phyloP scores from a whole-genome alignment of 768 basidiomycete species.

The Podaxis sp. region DNA sequence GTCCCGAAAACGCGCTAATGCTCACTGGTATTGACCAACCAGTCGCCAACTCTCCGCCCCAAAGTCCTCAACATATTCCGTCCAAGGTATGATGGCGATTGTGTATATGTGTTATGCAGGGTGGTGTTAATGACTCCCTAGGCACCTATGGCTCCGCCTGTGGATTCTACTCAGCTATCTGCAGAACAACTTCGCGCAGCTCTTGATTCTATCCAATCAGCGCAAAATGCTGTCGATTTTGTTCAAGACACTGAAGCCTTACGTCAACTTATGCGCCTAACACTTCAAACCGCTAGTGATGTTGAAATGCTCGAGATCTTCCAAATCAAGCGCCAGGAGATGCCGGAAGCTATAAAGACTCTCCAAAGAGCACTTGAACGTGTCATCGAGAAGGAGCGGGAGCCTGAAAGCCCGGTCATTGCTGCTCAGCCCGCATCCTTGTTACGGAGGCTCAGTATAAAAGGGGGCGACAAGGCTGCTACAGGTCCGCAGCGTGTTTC shows the following conservation, averaged over 20 bases:
- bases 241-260: constrained; percentile 56
- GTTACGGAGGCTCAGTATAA: constrained; percentile 21
- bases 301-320: constrained; percentile 62
- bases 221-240: constrained; percentile 41
- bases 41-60: not conserved
- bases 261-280: constrained; percentile 55
- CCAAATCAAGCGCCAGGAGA: constrained; percentile 63
- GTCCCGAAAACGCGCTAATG: constrained; percentile 13
- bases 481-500: constrained; percentile 19
- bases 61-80: not conserved
- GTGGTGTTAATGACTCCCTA: not conserved
- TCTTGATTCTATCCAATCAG: constrained; percentile 26
- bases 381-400: constrained; percentile 33
- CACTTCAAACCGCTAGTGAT: constrained; percentile 59
- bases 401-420: constrained; percentile 22
- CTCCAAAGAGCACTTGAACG: constrained; percentile 59
- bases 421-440: not conserved
- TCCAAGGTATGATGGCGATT: not conserved
- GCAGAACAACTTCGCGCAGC: constrained; percentile 22
- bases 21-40: constrained; percentile 15
- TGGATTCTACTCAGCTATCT: not conserved
- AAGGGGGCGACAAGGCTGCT: constrained; percentile 11
- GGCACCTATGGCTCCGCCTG: not conserved
- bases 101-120: too few species aligned
- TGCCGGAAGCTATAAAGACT: constrained; percentile 81